phyloP scores from a whole-genome alignment of 176 grass and related monocot genomes.

The Aegilops longissima region DNA sequence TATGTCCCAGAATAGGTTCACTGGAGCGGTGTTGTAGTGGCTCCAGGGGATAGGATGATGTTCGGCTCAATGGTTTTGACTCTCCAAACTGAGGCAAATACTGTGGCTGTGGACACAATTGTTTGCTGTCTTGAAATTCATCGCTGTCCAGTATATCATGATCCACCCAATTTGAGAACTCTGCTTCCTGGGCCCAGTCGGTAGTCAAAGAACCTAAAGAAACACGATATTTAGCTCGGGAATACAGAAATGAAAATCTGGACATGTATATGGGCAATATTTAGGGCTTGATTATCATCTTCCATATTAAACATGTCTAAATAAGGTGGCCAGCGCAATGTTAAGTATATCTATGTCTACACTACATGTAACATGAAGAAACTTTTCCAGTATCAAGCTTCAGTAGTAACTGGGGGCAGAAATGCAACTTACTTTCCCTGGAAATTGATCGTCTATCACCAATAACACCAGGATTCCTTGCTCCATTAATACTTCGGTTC shows the following conservation, averaged over 20 bases:
- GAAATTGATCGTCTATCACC: slow-evolving; percentile 89
- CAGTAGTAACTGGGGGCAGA: slow-evolving; percentile 7
- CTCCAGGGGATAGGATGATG: slow-evolving; percentile 83
- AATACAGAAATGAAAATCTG: background rate
- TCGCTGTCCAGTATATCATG: slow-evolving; percentile 53
- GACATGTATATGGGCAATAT: background rate
- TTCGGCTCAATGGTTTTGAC: slow-evolving; percentile 68
- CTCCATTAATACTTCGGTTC: slow-evolving; percentile 74
- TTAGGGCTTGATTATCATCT: background rate
- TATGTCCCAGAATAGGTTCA: slow-evolving; percentile 60
- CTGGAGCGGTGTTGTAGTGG: slow-evolving; percentile 63
- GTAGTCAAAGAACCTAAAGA: slow-evolving; percentile 78
- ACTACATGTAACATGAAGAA: background rate
- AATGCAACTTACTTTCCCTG: slow-evolving; percentile 80
- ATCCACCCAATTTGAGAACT: slow-evolving; percentile 64
- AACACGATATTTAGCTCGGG: slow-evolving; percentile 16
- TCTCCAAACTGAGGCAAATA: slow-evolving; percentile 47
- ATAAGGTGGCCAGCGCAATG: background rate
- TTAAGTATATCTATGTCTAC: background rate
- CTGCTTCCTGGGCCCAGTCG: slow-evolving; percentile 68
- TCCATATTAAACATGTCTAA: background rate
- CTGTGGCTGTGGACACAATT: slow-evolving; percentile 59
- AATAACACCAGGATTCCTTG: slow-evolving; percentile 74
- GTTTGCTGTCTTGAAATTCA: slow-evolving; percentile 59
- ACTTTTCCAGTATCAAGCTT: background rate